Conservation (phyloP, 805 yeast species). For the Soucietia sequanensis region DNA sequence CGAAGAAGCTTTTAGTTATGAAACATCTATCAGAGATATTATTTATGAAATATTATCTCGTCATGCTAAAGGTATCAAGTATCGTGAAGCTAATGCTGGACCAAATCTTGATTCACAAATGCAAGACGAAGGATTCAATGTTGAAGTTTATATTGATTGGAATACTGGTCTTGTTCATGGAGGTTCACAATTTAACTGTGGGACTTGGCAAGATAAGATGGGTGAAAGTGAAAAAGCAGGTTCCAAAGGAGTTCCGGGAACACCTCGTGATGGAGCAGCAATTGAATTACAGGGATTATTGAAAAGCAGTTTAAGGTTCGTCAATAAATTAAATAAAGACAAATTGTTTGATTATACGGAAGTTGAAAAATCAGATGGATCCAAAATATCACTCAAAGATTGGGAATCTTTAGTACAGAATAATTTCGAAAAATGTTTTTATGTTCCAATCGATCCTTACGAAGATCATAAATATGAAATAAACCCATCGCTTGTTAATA, state of each 20-base stretch:
- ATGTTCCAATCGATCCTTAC: conserved; percentile 62
- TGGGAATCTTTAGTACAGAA: conserved; percentile 74
- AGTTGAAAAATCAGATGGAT: conserved; percentile 62
- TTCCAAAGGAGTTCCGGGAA: conserved; percentile 91
- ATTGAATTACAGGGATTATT: conserved; percentile 86
- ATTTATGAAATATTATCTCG: conserved; percentile 80
- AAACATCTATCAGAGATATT: conserved; percentile 69
- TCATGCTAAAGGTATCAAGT: conserved; percentile 85
- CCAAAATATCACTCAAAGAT: conserved; percentile 50
- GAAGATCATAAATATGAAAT: conserved; percentile 64
- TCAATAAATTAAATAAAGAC: conserved; percentile 51
- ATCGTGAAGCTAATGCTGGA: conserved; percentile 96
- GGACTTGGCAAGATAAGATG: conserved; percentile 99
- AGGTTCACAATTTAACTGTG: conserved; percentile 91
- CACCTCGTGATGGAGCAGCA: conserved; percentile 97
- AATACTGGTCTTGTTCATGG: conserved; percentile 83
- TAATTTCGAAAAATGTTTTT: conserved; percentile 78
- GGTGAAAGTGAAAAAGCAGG: conserved; percentile 88
- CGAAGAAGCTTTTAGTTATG: conserved; percentile 71
- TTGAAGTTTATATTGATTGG: conserved; percentile 83
- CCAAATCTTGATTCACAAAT: conserved; percentile 83
- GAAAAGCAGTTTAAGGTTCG: conserved; percentile 82
- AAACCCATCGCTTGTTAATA: conserved; percentile 65
- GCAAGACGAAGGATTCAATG: conserved; percentile 90
- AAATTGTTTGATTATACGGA: conserved; percentile 57